Evolutionary conservation across 2,329 filamentous ascomycete genomes (phyloP).

Genomic region (Colletotrichum lindemuthianum): DNA sequence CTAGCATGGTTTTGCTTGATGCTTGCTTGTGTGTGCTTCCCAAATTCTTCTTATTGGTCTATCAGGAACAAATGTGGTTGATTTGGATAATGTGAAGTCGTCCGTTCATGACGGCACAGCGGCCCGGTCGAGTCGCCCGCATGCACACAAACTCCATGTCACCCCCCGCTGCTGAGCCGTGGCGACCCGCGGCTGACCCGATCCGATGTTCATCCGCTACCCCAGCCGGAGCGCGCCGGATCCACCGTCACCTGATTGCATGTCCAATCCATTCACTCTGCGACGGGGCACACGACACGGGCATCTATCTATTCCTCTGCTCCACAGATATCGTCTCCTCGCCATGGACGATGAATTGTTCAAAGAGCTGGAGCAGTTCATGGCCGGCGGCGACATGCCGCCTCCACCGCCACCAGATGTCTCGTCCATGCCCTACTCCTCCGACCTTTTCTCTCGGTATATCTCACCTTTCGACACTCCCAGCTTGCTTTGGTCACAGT

Average conservation of each 20-base stretch:
- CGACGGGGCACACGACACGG: slow-evolving; percentile 12
- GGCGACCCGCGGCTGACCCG: slow-evolving; percentile 29
- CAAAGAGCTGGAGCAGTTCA: slow-evolving; percentile 8
- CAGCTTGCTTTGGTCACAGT: slow-evolving; percentile 36
- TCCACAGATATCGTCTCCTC: background rate
- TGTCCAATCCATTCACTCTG: slow-evolving; percentile 21
- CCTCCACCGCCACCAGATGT: slow-evolving; percentile 14
- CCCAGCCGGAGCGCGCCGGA: slow-evolving; percentile 23
- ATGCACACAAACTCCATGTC: no score
- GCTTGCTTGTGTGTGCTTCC: background rate
- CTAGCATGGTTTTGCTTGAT: background rate
- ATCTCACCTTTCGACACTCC: slow-evolving; percentile 36
- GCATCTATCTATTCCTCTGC: slow-evolving; percentile 6
- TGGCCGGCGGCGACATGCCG: slow-evolving; percentile 16
- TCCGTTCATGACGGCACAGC: slow-evolving; percentile 21
- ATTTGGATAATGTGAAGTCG: no score
- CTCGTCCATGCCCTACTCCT: slow-evolving; percentile 22
- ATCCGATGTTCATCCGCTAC: slow-evolving; percentile 20
- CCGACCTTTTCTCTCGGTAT: slow-evolving; percentile 27
- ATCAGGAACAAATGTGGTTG: background rate
- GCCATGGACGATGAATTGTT: slow-evolving; percentile 26
- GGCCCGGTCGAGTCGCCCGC: slow-evolving; percentile 10
- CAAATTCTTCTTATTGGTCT: slow-evolving; percentile 12
- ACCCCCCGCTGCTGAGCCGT: slow-evolving; percentile 8
- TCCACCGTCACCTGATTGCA: slow-evolving; percentile 19